Evolutionary conservation across 2,329 filamentous ascomycete genomes (phyloP), one percentile per base, ranked within the genome.

Genomic region (Lachnum nothofagi): DNA sequence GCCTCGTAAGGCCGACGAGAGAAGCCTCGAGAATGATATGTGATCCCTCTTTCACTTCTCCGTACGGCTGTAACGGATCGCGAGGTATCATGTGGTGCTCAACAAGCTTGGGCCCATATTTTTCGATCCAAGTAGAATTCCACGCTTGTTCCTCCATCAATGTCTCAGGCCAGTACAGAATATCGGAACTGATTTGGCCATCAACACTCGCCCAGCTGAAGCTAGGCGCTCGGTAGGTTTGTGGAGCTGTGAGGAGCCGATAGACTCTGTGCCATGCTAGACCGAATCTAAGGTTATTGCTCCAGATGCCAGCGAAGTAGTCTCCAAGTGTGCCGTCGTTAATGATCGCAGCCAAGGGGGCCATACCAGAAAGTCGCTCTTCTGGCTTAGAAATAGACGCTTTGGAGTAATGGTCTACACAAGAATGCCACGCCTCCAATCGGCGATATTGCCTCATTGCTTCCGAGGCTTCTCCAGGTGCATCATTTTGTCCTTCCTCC

Each of bases 321-420:
- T 49, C 19, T 17, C 48, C 48, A 5, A 51, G 20, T 12, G 7
- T 31, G 22, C 43, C 39, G 12, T 33, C 20, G 20, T 46, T 31
- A 17, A 51, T 9, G n/a, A 46, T 43, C 6, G 46, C 46, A 3
- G 58, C 59, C 12, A 65, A 31, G n/a, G 57, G 54, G 4, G 58
- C 54, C 31, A 63, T 33, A 7, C 60, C 63, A 4, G 50, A 43
- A 19, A 64, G 49, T 4, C 55, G 57, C 37, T 62, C 59, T 4
- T 49, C 45, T 16, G 55, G 42, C 3, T 51, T 52, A 1, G 61
- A 54, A 6, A 12, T 6, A 25, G 63, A 51, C 14, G 34, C 35
- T 14, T 57, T 31, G 1, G 56, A 59, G 25, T 60, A 61, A 8
- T 61, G 48, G 22, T 57, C 50, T 1, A 48, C 35, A 17, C 24